Percentiles rank a stretch among this genome's conserved stretches.
These are phyloP conservation scores for Aphanomyces cochlioides DNA, from an alignment of 352 stramenopile species.

Conservation along the genomic window DNA sequence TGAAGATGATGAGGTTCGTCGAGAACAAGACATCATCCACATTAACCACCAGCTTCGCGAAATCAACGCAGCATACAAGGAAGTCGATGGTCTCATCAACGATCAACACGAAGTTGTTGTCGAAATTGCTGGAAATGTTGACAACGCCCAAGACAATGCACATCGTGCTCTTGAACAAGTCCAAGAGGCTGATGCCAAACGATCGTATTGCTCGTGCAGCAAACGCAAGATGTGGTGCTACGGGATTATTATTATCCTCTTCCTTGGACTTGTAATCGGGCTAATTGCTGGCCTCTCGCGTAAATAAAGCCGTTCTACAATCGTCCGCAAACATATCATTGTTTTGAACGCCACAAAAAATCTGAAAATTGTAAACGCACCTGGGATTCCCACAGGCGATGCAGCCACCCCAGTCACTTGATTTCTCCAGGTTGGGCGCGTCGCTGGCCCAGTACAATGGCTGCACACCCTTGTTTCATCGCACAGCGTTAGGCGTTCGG, in stretches of 20 bases:
- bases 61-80: constrained; percentile 60
- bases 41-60: constrained; percentile 69
- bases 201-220: constrained; percentile 48
- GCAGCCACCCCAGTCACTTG: too few relatives aligned
- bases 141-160: constrained; percentile 51
- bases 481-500: too few relatives aligned
- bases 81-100: constrained; percentile 57
- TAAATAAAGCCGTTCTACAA: too few relatives aligned
- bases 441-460: too few relatives aligned
- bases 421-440: too few relatives aligned
- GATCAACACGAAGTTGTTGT: constrained; percentile 67
- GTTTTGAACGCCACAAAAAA: too few relatives aligned
- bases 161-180: constrained; percentile 53
- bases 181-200: constrained; percentile 50
- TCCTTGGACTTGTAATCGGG: background rate
- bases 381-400: too few relatives aligned
- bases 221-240: constrained; percentile 60
- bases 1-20: constrained; percentile 54
- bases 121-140: constrained; percentile 56
- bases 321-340: too few relatives aligned
- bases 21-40: constrained; percentile 66
- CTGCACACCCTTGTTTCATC: too few relatives aligned
- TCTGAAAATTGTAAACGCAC: too few relatives aligned
- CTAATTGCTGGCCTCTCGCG: background rate
- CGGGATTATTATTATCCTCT: background rate